A percentile compares a stretch with the other conserved stretches of the same genome.
Evolutionary conservation across 768 basidiomycete species (phyloP).

Genomic region (Lyophyllum decastes): DNA sequence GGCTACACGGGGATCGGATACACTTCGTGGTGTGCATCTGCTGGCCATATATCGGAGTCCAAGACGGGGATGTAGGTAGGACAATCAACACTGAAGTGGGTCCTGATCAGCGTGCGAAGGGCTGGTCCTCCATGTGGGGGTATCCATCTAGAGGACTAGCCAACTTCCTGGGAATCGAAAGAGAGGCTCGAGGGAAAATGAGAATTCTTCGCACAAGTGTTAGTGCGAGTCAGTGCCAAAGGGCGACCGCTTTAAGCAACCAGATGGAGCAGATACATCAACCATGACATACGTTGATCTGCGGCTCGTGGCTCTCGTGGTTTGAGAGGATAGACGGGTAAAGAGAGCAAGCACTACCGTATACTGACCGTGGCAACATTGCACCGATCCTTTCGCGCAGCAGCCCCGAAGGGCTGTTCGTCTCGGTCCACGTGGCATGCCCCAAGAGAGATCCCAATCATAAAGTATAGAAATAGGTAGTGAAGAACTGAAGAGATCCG

Average conservation of each 20-base stretch:
- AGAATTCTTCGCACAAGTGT: not conserved
- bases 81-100: not conserved
- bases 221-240: not conserved
- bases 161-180: not conserved
- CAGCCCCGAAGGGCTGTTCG: not conserved
- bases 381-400: constrained; percentile 6
- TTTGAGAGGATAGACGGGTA: not conserved
- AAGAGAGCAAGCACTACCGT: not conserved
- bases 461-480: not conserved
- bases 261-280: not conserved
- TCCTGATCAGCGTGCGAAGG: not conserved
- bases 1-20: not conserved
- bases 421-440: not conserved
- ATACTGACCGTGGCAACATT: not conserved
- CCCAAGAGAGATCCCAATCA: not conserved
- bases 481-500: not conserved
- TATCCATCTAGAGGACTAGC: not conserved
- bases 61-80: not conserved
- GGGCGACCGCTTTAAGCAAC: not conserved
- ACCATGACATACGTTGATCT: not conserved
- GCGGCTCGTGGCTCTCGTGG: not conserved
- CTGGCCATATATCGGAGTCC: not conserved
- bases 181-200: not conserved
- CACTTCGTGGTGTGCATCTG: not conserved
- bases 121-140: not conserved